These are phyloP conservation scores for Tausonia pullulans DNA, from an alignment of 1,284 basidiomycete genomes.

Conservation along the genomic window DNA sequence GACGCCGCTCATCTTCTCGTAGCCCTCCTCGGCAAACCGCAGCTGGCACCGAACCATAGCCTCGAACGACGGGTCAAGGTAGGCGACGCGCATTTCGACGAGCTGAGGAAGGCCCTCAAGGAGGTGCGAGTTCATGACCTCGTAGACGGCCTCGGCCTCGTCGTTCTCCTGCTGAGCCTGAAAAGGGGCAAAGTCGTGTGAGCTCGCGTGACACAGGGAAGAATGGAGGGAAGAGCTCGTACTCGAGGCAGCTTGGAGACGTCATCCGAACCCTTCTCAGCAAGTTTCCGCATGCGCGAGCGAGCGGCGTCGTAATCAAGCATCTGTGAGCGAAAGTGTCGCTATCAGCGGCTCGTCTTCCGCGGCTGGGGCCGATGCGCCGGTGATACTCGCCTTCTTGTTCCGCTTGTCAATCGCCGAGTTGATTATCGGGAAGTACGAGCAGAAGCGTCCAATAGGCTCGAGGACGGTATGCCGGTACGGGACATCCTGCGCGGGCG, in stretches of 20 bases:
- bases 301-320: slow-evolving; percentile 92
- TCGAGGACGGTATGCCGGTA: slow-evolving; percentile 92
- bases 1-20: slow-evolving; percentile 93
- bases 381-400: slow-evolving; percentile 61
- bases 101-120: slow-evolving; percentile 83
- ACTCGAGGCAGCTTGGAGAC: slow-evolving; percentile 79
- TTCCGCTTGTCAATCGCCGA: slow-evolving; percentile 88
- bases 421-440: slow-evolving; percentile 89
- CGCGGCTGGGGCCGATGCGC: neutral
- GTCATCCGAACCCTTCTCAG: slow-evolving; percentile 90
- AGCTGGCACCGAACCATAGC: slow-evolving; percentile 97
- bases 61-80: slow-evolving; percentile 96
- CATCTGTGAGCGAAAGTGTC: slow-evolving; percentile 43
- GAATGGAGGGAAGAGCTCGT: slow-evolving; percentile 20
- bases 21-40: slow-evolving; percentile 94
- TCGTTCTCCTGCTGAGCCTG: slow-evolving; percentile 91
- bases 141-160: slow-evolving; percentile 85
- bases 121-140: slow-evolving; percentile 83
- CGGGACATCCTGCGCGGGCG: slow-evolving; percentile 60
- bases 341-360: too few relatives aligned
- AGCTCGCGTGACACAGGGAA: neutral
- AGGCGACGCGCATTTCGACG: slow-evolving; percentile 88
- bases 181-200: neutral
- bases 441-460: slow-evolving; percentile 88
- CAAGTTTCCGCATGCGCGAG: slow-evolving; percentile 73